Percentiles rank a stretch among this genome's conserved stretches.
Conservation (phyloP, 139 green algal genomes). For the Asterochloris erici region DNA sequence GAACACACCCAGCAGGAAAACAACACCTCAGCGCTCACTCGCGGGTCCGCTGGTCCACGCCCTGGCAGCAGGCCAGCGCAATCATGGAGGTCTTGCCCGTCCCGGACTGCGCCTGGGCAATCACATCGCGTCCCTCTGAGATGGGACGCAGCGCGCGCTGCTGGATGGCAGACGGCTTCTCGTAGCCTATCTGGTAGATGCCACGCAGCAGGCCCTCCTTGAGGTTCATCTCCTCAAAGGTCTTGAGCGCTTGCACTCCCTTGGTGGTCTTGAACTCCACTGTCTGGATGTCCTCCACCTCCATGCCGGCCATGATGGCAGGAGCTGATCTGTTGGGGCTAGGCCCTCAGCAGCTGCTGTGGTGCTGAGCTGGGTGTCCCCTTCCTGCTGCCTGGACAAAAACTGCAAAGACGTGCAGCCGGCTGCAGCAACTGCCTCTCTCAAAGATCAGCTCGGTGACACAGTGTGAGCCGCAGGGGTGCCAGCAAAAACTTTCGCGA, state of each 20-base stretch:
- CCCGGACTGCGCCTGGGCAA: constrained; percentile 96
- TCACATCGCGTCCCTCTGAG: constrained; percentile 87
- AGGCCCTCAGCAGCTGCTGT: too few relatives aligned
- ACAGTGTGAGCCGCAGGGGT: too few relatives aligned
- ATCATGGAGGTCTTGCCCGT: constrained; percentile 99
- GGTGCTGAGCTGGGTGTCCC: too few relatives aligned
- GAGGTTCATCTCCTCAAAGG: constrained; percentile 93
- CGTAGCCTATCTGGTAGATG: constrained; percentile 95
- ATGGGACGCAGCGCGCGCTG: constrained; percentile 95
- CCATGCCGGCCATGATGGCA: background rate
- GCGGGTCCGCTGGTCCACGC: constrained; percentile 66
- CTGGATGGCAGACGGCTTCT: constrained; percentile 98
- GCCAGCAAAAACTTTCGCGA: too few relatives aligned
- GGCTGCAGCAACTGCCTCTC: too few relatives aligned
- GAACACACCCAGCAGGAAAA: too few relatives aligned
- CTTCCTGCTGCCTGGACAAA: too few relatives aligned
- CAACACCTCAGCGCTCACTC: constrained; percentile 25
- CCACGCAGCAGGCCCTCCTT: constrained; percentile 91
- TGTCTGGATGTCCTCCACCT: background rate
- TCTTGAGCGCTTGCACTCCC: constrained; percentile 72
- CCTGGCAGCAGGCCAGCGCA: constrained; percentile 83
- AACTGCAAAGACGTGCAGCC: too few relatives aligned
- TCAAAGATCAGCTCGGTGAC: too few relatives aligned
- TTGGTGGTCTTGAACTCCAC: constrained; percentile 78
- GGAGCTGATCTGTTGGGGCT: too few relatives aligned